Evolutionary conservation across 768 basidiomycete genomes (phyloP), one percentile per base, ranked within the genome.

Genomic region (Mycena floridula): DNA sequence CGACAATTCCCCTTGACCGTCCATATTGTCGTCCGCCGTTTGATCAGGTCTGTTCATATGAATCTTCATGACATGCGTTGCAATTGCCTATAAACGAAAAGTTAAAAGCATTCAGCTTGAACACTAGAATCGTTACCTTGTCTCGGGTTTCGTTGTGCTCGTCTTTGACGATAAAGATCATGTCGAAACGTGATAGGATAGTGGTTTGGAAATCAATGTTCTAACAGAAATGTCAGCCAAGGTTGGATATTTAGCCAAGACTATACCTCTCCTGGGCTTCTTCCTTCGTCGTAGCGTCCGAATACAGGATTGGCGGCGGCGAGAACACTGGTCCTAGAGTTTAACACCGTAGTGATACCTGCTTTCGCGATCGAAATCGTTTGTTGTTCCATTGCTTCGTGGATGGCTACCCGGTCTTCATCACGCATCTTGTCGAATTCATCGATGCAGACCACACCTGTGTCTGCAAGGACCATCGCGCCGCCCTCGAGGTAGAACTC

Each of bases 401-500:
- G 96, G 48, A 98, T 98, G 0, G 96, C 96, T 4, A 98, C 96
- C 44, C 96, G 82, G 61, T 99, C 96, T 64, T 98, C 95, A 54
- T 99, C 96, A 28, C 95, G 76, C 96, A 99, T 99, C 71, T 99
- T 99, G 68, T 99, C 96, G 55, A 99, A 99, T 62, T 99, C 96
- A 55, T 99, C 96, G 58, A 99, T 99, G 58, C 96, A 98, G 28
- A 98, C 96, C 12, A 99, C 94, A 23, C 96, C 96, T 11, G 89
- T 89, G 60, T 99, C 96, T 1, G 96, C 96, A 27, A 98, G 79
- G 5, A 99, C 96, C 96, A 99, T 98, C 2, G 96, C 96, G 20
- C 96, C 96, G 7, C 96, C 96, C 71, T 99, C 96, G 5, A 99
- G 77, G 65, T 96, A 98, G 65, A 99, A 98, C 62, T 99, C 96